Percentiles rank a stretch among this genome's conserved stretches.
These are phyloP conservation scores for Cryptosporidium parvum DNA, from an alignment of 169 alveolate species.

Conservation along the genomic window DNA sequence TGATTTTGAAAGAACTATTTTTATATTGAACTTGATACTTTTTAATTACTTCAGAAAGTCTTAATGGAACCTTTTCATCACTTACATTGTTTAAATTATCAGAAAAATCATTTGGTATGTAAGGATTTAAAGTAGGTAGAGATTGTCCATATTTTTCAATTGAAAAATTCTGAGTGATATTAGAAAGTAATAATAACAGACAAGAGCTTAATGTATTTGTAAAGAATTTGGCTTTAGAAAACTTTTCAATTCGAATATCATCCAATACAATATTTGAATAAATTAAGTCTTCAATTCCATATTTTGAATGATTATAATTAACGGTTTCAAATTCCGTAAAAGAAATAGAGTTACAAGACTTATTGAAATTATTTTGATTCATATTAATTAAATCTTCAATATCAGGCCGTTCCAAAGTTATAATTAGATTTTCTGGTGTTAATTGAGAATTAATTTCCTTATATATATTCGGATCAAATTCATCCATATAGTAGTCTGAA, in stretches of 20 bases:
- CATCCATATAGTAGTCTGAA: background rate
- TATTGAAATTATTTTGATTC: background rate
- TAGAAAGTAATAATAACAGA: background rate
- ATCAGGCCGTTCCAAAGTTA: background rate
- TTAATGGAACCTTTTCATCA: slow-evolving; percentile 21
- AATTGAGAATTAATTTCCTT: slow-evolving; percentile 31
- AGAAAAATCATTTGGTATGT: slow-evolving; percentile 27
- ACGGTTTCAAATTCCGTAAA: background rate
- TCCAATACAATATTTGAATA: background rate
- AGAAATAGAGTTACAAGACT: background rate
- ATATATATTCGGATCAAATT: background rate
- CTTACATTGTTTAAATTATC: background rate
- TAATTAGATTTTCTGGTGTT: slow-evolving; percentile 25
- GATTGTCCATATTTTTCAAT: background rate
- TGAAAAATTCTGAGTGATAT: background rate
- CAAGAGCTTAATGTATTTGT: slow-evolving; percentile 17
- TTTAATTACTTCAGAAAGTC: background rate
- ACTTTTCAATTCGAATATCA: slow-evolving; percentile 17
- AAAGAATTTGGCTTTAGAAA: background rate
- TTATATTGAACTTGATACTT: background rate
- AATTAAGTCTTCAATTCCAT: slow-evolving; percentile 9
- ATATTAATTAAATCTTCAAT: background rate
- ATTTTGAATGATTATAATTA: background rate
- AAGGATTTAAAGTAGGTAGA: slow-evolving; percentile 21
- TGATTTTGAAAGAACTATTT: background rate